Conservation (phyloP, 495 filamentous ascomycete species). For the Aspergillus heteromorphus region DNA sequence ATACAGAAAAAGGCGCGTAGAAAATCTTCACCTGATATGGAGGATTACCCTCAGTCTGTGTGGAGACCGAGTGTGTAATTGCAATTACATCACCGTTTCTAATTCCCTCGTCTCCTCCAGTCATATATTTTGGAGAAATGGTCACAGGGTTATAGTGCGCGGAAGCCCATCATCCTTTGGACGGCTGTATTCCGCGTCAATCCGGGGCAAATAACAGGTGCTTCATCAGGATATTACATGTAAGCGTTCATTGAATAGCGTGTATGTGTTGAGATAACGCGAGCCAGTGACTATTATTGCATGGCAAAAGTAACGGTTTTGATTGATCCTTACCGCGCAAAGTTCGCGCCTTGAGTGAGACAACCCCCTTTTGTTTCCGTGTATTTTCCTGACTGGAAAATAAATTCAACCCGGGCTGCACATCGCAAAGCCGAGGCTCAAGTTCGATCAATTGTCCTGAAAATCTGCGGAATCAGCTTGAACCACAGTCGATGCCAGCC, state of each 20-base stretch:
- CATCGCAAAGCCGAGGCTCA: constrained; percentile 22
- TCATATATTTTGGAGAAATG: constrained; percentile 21
- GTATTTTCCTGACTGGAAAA: constrained; percentile 10
- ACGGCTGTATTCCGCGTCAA: constrained; percentile 28
- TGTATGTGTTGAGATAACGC: not conserved
- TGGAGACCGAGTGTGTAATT: constrained; percentile 21
- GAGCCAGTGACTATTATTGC: constrained; percentile 13
- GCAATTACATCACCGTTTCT: constrained; percentile 18
- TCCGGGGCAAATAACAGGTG: constrained; percentile 26
- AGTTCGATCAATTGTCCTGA: constrained; percentile 22
- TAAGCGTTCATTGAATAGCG: no score
- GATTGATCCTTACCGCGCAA: constrained; percentile 22
- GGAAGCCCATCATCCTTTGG: constrained; percentile 22
- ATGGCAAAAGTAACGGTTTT: constrained; percentile 17
- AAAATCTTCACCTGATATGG: no score
- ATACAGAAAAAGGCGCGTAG: no score
- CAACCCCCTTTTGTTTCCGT: not conserved
- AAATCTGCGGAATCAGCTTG: constrained; percentile 22
- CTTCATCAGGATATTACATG: constrained; percentile 36
- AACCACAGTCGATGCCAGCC: constrained; percentile 14
- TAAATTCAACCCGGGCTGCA: constrained; percentile 7
- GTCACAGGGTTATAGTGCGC: constrained; percentile 18
- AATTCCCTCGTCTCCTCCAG: constrained; percentile 22
- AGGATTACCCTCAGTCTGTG: no score
- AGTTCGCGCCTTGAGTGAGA: constrained; percentile 23